Conservation (phyloP, 2,329 filamentous ascomycete species). For the Neospermospora avenae region DNA sequence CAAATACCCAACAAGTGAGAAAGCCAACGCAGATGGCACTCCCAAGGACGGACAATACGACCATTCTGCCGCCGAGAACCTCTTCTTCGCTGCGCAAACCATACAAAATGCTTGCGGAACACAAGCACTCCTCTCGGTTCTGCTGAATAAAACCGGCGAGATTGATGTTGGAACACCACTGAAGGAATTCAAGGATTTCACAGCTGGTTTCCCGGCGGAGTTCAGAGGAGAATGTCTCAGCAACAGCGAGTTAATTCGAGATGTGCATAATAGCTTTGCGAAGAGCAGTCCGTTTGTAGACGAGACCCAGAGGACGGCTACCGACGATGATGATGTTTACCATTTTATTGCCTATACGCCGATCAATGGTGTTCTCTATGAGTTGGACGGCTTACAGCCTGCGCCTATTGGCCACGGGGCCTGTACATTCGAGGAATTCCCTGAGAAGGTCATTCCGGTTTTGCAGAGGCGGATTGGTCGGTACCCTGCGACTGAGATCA, state of each 20-base stretch:
- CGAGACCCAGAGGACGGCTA: constrained; percentile 72
- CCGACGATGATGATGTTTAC: constrained; percentile 84
- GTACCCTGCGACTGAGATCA: constrained; percentile 83
- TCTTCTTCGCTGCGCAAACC: constrained; percentile 96
- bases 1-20: constrained; percentile 78
- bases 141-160: constrained; percentile 73
- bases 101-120: constrained; percentile 99
- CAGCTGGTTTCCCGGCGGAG: constrained; percentile 62
- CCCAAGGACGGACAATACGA: constrained; percentile 84
- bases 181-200: constrained; percentile 69
- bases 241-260: constrained; percentile 58
- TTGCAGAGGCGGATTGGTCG: constrained; percentile 78
- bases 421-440: constrained; percentile 69
- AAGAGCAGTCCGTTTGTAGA: constrained; percentile 83
- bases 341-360: constrained; percentile 96
- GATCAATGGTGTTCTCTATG: constrained; percentile 78
- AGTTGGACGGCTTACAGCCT: constrained; percentile 91
- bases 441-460: constrained; percentile 79
- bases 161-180: constrained; percentile 61
- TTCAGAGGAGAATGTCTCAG: constrained; percentile 67
- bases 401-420: constrained; percentile 85
- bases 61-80: constrained; percentile 64
- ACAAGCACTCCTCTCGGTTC: constrained; percentile 86
- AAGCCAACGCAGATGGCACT: constrained; percentile 51
- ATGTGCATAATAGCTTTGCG: constrained; percentile 72